phyloP scores from a whole-genome alignment of 129 eudicot species.

The Chrysanthemum makinoi region DNA sequence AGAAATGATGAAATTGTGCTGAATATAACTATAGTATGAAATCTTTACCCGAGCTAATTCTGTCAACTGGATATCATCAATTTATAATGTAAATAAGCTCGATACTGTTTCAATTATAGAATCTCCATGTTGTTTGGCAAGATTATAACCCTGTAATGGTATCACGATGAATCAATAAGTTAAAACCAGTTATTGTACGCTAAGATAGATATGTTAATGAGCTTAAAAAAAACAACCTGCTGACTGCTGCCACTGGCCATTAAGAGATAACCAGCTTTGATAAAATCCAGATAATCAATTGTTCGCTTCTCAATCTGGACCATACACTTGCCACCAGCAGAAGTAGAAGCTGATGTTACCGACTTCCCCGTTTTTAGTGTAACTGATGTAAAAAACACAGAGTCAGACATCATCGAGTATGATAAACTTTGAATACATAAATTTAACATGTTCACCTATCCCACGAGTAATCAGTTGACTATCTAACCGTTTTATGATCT shows the following conservation, averaged over 20 bases:
- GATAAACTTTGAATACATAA: too few relatives aligned
- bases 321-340: slow-evolving; percentile 50
- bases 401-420: neutral
- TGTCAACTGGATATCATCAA: slow-evolving; percentile 70
- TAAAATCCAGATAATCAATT: slow-evolving; percentile 54
- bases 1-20: too few relatives aligned
- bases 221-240: slow-evolving; percentile 50
- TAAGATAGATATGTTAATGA: slow-evolving; percentile 7
- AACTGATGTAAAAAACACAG: slow-evolving; percentile 43
- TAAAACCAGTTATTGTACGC: neutral
- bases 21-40: neutral
- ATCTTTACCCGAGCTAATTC: slow-evolving; percentile 80
- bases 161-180: slow-evolving; percentile 4
- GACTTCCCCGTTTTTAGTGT: slow-evolving; percentile 73
- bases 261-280: slow-evolving; percentile 69
- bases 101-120: slow-evolving; percentile 85
- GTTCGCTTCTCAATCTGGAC: slow-evolving; percentile 74
- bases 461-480: too few relatives aligned
- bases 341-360: slow-evolving; percentile 63
- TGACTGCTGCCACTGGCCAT: slow-evolving; percentile 91
- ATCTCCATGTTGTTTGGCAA: slow-evolving; percentile 91
- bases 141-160: slow-evolving; percentile 62
- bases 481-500: too few relatives aligned
- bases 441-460: too few relatives aligned
- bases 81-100: slow-evolving; percentile 95